Base-by-base conservation (phyloP, 2,329 filamentous ascomycete genomes). In the Arthroderma uncinatum region DNA sequence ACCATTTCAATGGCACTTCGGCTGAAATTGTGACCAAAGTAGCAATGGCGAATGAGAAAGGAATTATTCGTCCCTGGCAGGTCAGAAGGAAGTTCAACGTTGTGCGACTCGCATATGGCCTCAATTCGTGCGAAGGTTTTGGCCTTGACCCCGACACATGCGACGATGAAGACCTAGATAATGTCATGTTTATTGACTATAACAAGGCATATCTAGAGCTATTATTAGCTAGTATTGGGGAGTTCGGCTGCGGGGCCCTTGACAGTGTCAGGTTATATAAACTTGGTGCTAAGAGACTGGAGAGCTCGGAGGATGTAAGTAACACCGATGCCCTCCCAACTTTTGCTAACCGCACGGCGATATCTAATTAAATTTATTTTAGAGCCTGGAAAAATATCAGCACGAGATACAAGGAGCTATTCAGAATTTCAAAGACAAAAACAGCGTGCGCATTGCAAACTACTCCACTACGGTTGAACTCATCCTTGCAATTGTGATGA, bases 121-220 rank as follows among this genome's bases (percentile, higher is more conserved):
- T 50, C 44, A 25, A 30, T 12, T 30, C 44, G 21, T 50, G 44
- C 28, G 44, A 50, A 50, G 44, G 44, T n/a, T 50, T 50, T 23
- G 36, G 36, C 1, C 36, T 39, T 6, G 4, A 39, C n/a, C 12
- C 36, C 21, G 10, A 30, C 37, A 42, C 21, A 5, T 55, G 54
- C 33, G 37, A 55, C 44, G 33, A 44, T 23, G 54, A 55, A 12
- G 1, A 55, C 16, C n/a, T n/a, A 21, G 19, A 37, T 7, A 2
- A 42, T 44, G 28, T 44, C 16, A 40, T 55, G 19, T 47, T 55
- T 9, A 21, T 54, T 39, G 53, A 54, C 12, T 54, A 54, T 39
- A 37, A 54, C 30, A 37, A 37, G 23, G 53, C n/a, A 8, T 54
- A 54, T 40, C 19, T 54, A 36, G 53, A 54, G 10, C 19, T 54